Conservation (phyloP, 768 basidiomycete species). For the Auricularia sp. region DNA sequence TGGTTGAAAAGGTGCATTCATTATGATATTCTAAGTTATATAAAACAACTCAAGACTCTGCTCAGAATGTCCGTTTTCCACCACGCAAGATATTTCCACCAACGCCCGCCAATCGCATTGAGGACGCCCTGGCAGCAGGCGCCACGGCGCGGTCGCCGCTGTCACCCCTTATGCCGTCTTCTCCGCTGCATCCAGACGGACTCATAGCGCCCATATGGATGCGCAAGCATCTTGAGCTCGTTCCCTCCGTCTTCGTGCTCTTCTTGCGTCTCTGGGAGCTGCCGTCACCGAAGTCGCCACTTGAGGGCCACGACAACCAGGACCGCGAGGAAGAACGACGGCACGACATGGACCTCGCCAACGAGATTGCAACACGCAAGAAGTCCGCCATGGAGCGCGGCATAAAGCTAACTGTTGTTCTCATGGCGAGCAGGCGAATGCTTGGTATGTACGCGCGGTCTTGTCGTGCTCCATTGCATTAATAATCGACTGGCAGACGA, state of each 20-base stretch:
- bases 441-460: constrained; percentile 47
- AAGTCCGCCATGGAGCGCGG: constrained; percentile 72
- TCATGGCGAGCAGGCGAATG: constrained; percentile 81
- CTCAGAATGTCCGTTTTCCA: constrained; percentile 67
- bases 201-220: constrained; percentile 98
- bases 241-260: constrained; percentile 89
- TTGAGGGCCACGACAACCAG: constrained; percentile 18
- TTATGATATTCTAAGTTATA: not conserved
- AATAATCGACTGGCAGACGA: constrained; percentile 48
- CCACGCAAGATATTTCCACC: constrained; percentile 61
- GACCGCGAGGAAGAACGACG: constrained; percentile 52
- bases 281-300: constrained; percentile 35
- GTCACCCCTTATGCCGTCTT: constrained; percentile 82
- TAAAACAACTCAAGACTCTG: too few relatives aligned
- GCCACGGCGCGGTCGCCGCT: constrained; percentile 67
- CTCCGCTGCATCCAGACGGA: constrained; percentile 90
- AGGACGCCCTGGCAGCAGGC: constrained; percentile 29
- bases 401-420: constrained; percentile 89
- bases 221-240: constrained; percentile 82
- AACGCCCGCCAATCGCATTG: constrained; percentile 41
- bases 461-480: not conserved
- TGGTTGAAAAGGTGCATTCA: constrained; percentile 65
- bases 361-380: constrained; percentile 72
- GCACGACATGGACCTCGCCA: constrained; percentile 66
- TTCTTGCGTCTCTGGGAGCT: constrained; percentile 76